Evolutionary conservation across 768 basidiomycete genomes (phyloP).

Genomic region (Lentinula sp.): DNA sequence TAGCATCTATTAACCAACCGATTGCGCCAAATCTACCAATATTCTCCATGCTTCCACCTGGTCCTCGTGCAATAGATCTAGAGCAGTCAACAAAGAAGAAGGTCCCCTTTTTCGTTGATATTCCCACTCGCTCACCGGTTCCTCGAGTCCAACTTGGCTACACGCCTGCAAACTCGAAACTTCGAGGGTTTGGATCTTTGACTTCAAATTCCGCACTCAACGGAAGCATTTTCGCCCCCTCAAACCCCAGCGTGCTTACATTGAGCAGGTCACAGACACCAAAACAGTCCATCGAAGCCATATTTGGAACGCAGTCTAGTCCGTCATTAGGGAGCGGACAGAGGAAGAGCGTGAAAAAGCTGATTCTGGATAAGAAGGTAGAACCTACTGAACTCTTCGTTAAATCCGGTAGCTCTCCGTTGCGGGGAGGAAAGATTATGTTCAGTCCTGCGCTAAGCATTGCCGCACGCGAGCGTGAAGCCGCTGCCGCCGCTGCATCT

Average conservation of each 20-base stretch:
- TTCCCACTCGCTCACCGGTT: conserved; percentile 65
- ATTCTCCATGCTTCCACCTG: conserved; percentile 69
- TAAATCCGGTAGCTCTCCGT: conserved; percentile 40
- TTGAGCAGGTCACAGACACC: conserved; percentile 41
- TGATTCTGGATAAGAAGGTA: conserved; percentile 82
- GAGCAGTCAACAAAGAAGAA: conserved; percentile 71
- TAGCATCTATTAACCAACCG: conserved; percentile 86
- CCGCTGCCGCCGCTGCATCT: conserved; percentile 23
- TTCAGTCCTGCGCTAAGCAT: conserved; percentile 74
- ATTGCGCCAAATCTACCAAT: conserved; percentile 68
- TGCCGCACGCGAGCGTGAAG: conserved; percentile 71
- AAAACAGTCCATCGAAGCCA: conserved; percentile 21
- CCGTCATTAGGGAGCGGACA: conserved; percentile 63
- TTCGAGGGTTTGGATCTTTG: conserved; percentile 63
- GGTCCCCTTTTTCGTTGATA: conserved; percentile 68
- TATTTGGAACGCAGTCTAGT: conserved; percentile 35
- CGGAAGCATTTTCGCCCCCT: conserved; percentile 29
- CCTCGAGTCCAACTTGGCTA: conserved; percentile 63
- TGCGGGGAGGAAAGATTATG: conserved; percentile 46
- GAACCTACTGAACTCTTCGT: conserved; percentile 66
- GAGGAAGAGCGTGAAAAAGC: conserved; percentile 86
- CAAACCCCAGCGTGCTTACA: conserved; percentile 50
- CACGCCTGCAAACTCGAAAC: conserved; percentile 58
- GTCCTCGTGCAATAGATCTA: conserved; percentile 55
- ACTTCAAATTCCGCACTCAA: conserved; percentile 31